Evolutionary conservation across 2,329 filamentous ascomycete genomes (phyloP).

Genomic region (Penicillium sp.): DNA sequence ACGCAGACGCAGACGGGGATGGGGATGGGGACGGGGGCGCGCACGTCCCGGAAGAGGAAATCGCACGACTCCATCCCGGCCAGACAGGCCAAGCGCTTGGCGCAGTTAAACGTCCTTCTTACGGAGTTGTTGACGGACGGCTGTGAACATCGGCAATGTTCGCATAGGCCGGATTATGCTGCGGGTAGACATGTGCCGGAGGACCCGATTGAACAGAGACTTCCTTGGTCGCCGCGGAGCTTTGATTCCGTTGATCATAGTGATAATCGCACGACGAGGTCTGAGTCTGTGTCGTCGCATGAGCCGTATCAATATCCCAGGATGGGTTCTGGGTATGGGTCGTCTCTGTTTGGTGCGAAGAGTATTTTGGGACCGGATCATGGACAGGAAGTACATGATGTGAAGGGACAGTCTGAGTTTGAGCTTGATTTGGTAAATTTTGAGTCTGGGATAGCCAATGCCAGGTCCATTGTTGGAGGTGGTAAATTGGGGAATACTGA

Average conservation of each 20-base stretch:
- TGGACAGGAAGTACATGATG: background rate
- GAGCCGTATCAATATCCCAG: background rate
- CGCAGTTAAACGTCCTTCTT: conserved; percentile 3
- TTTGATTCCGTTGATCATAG: conserved; percentile 1
- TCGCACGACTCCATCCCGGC: background rate
- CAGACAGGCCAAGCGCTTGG: conserved; percentile 2
- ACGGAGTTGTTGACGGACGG: conserved; percentile 3
- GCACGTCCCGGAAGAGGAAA: conserved; percentile 2
- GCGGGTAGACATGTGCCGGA: background rate
- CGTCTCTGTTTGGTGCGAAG: background rate
- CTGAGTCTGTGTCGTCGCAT: background rate
- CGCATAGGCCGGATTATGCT: background rate
- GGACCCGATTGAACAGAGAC: background rate
- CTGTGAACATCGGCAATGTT: background rate
- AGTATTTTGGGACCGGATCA: background rate
- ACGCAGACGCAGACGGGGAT: no score
- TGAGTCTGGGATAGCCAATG: background rate
- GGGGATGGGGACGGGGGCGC: background rate
- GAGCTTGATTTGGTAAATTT: background rate
- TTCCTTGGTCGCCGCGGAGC: conserved; percentile 4
- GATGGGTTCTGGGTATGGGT: background rate
- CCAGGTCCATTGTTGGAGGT: background rate
- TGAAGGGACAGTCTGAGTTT: background rate
- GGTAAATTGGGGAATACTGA: no score
- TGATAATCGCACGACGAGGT: background rate